Evolutionary conservation across 2,329 filamentous ascomycete species (phyloP), one percentile per base, ranked within the genome.

Genomic region (Atkinsonella texensis): DNA sequence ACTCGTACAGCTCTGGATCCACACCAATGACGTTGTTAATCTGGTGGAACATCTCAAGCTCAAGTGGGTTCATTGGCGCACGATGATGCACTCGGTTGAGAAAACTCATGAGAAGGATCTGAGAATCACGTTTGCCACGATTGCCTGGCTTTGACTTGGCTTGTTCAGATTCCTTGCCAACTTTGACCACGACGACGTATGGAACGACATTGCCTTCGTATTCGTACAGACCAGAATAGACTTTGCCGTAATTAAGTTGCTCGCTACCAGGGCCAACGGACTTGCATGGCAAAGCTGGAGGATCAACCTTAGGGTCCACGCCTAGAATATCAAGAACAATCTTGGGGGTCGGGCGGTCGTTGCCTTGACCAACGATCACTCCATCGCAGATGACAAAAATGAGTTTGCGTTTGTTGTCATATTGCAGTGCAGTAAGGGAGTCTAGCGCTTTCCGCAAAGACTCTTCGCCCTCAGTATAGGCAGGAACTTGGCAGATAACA

Each of bases 11-110:
- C 65, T 96, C 90, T 2, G 93, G 93, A 60, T 98, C 90, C 15
- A 98, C 93, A 60, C 93, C 93, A 56, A 98, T 98, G 60, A 98
- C 88, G 66, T 98, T 98, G 77, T 96, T 95, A 74, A 98, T 89
- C 67, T 98, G 93, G 64, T 98, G 93, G 74, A 96, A 97, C 77
- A 97, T 95, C 68, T 98, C 93, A 45, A 98, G 74, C 66, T 98
- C 93, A 12, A 98, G 81, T 15, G 93, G 93, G 56, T 85, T 93
- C 93, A 98, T 98, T 1, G 91, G 85, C 2, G 87, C 76, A 56
- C 90, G 87, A 68, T 97, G 88, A 66, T 98, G 93, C 45, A 98
- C 93, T 54, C 91, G 88, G 71, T 98, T 98, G 60, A 98, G 80
- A 79, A 98, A 98, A 71, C 86, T 91, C 84, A 98, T 90, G 48